These are phyloP conservation scores for Malus hybrid DNA, from an alignment of 331 rosid species.

Conservation along the genomic window DNA sequence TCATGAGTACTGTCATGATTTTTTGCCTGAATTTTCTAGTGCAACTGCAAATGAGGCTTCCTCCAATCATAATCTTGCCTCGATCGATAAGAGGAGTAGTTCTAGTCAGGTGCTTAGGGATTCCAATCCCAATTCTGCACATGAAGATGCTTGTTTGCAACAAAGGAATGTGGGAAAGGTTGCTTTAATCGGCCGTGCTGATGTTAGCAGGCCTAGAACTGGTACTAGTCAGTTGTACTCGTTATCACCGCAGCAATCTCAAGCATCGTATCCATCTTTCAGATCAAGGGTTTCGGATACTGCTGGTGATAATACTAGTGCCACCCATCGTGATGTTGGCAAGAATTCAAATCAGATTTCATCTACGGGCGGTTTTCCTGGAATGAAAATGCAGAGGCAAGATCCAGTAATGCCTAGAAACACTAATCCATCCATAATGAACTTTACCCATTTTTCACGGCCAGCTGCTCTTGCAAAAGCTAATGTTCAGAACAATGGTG, in stretches of 20 bases:
- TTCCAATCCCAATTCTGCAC: constrained; percentile 29
- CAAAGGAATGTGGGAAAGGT: constrained; percentile 41
- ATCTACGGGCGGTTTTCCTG: constrained; percentile 32
- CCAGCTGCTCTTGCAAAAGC: constrained; percentile 61
- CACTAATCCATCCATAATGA: constrained; percentile 41
- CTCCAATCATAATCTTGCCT: constrained; percentile 21
- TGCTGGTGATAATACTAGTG: constrained; percentile 35
- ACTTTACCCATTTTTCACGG: constrained; percentile 76
- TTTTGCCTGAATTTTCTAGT: constrained; percentile 54
- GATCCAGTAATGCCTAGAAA: constrained; percentile 31
- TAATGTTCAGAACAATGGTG: constrained; percentile 40
- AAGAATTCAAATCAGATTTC: constrained; percentile 37
- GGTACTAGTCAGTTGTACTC: constrained; percentile 33
- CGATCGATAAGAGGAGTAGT: constrained; percentile 31
- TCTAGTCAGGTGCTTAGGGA: constrained; percentile 37
- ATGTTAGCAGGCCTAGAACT: constrained; percentile 34
- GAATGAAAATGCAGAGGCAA: constrained; percentile 31
- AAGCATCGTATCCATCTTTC: constrained; percentile 37
- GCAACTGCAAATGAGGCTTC: constrained; percentile 43
- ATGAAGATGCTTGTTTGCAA: constrained; percentile 30
- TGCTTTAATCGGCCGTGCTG: constrained; percentile 38
- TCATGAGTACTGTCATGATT: constrained; percentile 49
- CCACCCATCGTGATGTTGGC: constrained; percentile 15
- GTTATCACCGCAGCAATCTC: constrained; percentile 44
- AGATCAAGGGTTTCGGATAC: constrained; percentile 40